Base-by-base conservation (phyloP, 371 early-diverging fungal species). In the Mucor circinelloides region DNA sequence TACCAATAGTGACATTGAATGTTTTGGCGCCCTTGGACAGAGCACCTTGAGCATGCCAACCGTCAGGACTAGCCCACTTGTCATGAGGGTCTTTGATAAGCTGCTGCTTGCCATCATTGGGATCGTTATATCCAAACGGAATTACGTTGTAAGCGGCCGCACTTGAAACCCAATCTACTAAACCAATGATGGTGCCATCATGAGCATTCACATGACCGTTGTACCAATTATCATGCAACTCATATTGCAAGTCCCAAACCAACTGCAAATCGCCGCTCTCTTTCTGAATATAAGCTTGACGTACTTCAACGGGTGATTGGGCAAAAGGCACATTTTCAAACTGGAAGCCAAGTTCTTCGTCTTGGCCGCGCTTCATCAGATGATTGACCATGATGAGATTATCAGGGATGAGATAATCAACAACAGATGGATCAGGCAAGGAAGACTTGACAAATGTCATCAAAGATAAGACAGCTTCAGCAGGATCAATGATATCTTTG, bases 161-260 rank as follows among this genome's bases (percentile, higher is more conserved):
- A 73, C 94, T 89, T 17, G 88, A 71, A 9, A 94, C 94, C 97
- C 97, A 98, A 80, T 97, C 95, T 15, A 94, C 78, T 25, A 98
- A 80, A 40, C 87, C 78, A 42, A 91, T 64, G 12, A 96, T 82
- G 63, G 89, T 77, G 42, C 92, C 91, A 60, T 83, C 85, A 65
- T 82, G 79, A 13, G 95, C 90, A 67, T 92, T 85, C 42, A 98
- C 86, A 58, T 94, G 94, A 13, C 89, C 93, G 68, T 93, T 88
- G 82, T 90, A 94, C 95, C 95, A 97, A 79, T 95, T 88, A 71
- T 94, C 91, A 59, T 89, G 81, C 80, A 96, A 83, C 73, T 97
- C 95, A n/a, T 95, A 79, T 65, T 94, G 87, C 62, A 97, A 69
- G 70, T 95, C 96, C 91, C 95, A 97, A 36, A 94, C 93, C 17